Percentiles rank a stretch among this genome's conserved stretches.
These are phyloP conservation scores for Jamesozyma spencerorum DNA, from an alignment of 805 yeast species.

Conservation along the genomic window DNA sequence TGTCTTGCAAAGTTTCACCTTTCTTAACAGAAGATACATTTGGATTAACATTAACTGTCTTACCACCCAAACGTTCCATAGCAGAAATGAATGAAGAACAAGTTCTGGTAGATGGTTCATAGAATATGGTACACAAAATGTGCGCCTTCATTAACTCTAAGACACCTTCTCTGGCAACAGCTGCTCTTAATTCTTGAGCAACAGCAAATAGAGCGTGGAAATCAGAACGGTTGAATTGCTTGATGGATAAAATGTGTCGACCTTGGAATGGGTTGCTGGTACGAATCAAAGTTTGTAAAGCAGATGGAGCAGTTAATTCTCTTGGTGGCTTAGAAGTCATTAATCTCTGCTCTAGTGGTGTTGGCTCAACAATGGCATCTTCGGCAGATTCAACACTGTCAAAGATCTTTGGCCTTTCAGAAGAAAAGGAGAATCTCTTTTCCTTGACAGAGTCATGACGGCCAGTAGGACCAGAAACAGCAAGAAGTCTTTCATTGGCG, in stretches of 20 bases:
- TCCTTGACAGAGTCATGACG: slow-evolving; percentile 15
- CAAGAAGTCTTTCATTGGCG: slow-evolving; percentile 38
- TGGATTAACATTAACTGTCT: slow-evolving; percentile 81
- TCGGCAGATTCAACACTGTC: slow-evolving; percentile 35
- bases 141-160: slow-evolving; percentile 85
- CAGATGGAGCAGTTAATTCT: slow-evolving; percentile 68
- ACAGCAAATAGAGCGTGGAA: slow-evolving; percentile 89
- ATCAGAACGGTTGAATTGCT: slow-evolving; percentile 78
- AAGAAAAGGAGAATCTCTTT: slow-evolving; percentile 44
- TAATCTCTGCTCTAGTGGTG: slow-evolving; percentile 35
- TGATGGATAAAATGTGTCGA: slow-evolving; percentile 79
- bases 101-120: slow-evolving; percentile 97
- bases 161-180: slow-evolving; percentile 94
- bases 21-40: slow-evolving; percentile 90
- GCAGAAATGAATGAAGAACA: slow-evolving; percentile 97
- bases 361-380: slow-evolving; percentile 44
- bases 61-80: slow-evolving; percentile 98
- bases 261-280: slow-evolving; percentile 84
- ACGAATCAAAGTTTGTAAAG: slow-evolving; percentile 68
- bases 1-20: slow-evolving; percentile 97
- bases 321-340: slow-evolving; percentile 68
- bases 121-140: slow-evolving; percentile 87
- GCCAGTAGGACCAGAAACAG: slow-evolving; percentile 22
- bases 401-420: slow-evolving; percentile 32
- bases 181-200: slow-evolving; percentile 95